A percentile compares a stretch with the other conserved stretches of the same genome.
Conservation (phyloP, 148 eudicot genomes). For the Camellia lanceoleosa region DNA sequence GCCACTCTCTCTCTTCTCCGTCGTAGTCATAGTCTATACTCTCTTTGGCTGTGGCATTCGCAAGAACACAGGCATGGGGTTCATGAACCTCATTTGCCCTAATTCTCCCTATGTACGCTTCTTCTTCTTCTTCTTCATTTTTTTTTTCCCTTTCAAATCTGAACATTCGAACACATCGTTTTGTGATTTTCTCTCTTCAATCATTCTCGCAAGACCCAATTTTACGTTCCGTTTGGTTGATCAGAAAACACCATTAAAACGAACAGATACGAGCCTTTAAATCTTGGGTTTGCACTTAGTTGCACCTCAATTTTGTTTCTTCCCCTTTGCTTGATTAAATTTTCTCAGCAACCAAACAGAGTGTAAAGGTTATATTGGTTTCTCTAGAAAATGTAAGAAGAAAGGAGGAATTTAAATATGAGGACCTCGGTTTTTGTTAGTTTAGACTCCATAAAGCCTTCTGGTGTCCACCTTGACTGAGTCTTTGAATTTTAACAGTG, state of each 20-base stretch:
- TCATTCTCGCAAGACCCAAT: background rate
- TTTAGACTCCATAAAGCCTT: background rate
- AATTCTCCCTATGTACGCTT: slow-evolving; percentile 44
- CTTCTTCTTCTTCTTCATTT: background rate
- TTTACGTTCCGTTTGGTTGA: background rate
- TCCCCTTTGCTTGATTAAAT: background rate
- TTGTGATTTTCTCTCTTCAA: background rate
- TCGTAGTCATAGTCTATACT: no score
- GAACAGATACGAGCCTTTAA: background rate
- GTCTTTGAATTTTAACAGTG: background rate
- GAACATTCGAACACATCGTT: background rate
- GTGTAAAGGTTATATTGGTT: background rate
- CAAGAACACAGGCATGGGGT: slow-evolving; percentile 21
- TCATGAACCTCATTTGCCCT: slow-evolving; percentile 47
- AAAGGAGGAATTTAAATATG: background rate
- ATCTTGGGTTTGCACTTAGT: background rate
- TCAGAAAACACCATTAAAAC: no score
- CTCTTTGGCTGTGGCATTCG: background rate
- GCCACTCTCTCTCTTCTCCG: background rate
- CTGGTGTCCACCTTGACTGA: background rate
- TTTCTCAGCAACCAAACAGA: background rate
- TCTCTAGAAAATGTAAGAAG: background rate
- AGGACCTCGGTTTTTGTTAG: background rate
- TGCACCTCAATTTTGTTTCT: background rate
- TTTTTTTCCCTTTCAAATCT: background rate